phyloP scores from a whole-genome alignment of 352 stramenopile genomes.

The Globisporangium spiculum region DNA sequence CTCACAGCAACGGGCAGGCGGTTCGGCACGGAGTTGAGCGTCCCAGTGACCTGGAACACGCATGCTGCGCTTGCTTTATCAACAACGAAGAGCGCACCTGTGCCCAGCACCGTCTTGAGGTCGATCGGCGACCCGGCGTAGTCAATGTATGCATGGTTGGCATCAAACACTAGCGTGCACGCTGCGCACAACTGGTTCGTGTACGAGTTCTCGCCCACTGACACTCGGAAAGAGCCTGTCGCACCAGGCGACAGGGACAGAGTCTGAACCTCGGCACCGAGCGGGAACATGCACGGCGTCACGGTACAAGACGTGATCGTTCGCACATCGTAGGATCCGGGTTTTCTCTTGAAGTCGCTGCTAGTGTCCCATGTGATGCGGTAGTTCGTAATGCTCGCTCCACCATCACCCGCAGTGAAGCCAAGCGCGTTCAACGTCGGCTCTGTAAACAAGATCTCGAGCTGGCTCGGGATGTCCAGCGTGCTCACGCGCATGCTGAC shows the following conservation, averaged over 20 bases:
- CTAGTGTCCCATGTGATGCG: constrained; percentile 56
- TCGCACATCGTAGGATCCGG: constrained; percentile 49
- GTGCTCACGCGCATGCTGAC: constrained; percentile 80
- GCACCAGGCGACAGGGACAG: constrained; percentile 70
- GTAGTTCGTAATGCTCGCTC: constrained; percentile 59
- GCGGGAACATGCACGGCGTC: constrained; percentile 74
- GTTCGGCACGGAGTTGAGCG: constrained; percentile 27
- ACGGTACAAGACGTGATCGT: constrained; percentile 43
- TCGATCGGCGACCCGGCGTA: constrained; percentile 52
- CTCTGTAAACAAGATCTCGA: constrained; percentile 74
- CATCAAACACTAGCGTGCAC: constrained; percentile 42
- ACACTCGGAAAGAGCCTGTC: constrained; percentile 74
- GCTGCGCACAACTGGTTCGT: constrained; percentile 30
- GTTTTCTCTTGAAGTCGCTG: constrained; percentile 33
- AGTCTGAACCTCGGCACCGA: constrained; percentile 92
- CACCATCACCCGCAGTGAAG: constrained; percentile 55
- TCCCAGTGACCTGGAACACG: constrained; percentile 50
- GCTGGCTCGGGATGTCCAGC: constrained; percentile 61
- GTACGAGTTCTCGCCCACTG: constrained; percentile 41
- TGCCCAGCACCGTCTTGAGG: constrained; percentile 67
- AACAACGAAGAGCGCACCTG: constrained; percentile 69
- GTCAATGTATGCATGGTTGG: constrained; percentile 48
- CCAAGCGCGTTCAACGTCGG: constrained; percentile 68
- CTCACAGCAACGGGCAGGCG: constrained; percentile 39
- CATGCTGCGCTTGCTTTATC: constrained; percentile 43